Base-by-base conservation (phyloP, 1,284 basidiomycete species). In the Moniliella sp. region DNA sequence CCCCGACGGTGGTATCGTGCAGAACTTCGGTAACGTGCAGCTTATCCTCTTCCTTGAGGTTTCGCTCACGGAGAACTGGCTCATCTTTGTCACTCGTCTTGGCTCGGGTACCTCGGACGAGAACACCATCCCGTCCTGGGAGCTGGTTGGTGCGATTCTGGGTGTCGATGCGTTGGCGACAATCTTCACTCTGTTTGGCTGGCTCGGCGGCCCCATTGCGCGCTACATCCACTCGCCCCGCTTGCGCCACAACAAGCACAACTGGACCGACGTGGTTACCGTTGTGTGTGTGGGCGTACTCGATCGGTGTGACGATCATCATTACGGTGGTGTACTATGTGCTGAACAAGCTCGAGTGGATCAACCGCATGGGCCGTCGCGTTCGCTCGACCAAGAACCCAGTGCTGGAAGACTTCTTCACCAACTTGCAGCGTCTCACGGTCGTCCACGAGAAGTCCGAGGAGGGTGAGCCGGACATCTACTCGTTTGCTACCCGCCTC, bases 41-140 rank as follows among this genome's bases (percentile, higher is more conserved):
- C 67, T 68, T 45, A 64, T 69, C 31, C 48, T 69, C 32, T 70
- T 69, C 62, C 61, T 69, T 34, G 67, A 70, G 43, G 69, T 70
- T n/a, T 65, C 69, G 12, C 55, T 70, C 33, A 70, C 68, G 11
- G 69, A 70, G 50, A 64, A 64, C 45, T 70, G 69, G 68, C 48
- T 69, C 32, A 69, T 69, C 44, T 68, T 67, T 46, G 62, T 66
- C 41, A 66, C 65, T 13, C 62, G 63, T 34, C 55, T 64, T 27
- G 52, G 61, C 36, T 48, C 46, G 28, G 47, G 53, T 26, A 51
- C 48, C 45, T 53, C 49, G 16, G 51, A 54, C 42, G 45, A 65
- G 36, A 65, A 64, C 4, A n/a, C 4, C 67, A 61, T 56, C 32
- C 67, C 66, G 25, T 66, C 65, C 12, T 67, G 62, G 62, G 65